These are phyloP conservation scores for Danielia oregonensis DNA, from an alignment of 805 yeast genomes.

Conservation along the genomic window DNA sequence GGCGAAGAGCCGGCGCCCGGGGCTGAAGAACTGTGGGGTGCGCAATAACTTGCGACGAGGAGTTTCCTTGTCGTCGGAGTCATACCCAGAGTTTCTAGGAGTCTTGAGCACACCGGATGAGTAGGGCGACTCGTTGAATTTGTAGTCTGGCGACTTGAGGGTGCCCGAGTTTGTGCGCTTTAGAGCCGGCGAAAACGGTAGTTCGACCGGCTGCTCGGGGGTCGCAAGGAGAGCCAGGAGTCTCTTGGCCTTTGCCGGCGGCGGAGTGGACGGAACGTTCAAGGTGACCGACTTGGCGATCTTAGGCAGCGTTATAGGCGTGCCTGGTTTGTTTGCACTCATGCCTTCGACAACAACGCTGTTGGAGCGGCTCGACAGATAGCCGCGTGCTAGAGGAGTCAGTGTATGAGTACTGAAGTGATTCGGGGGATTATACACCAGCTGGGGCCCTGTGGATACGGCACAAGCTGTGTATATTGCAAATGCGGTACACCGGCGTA, in stretches of 20 bases:
- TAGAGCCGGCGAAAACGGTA: constrained; percentile 39
- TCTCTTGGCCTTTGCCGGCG: constrained; percentile 20
- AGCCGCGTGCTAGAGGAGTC: too few relatives aligned
- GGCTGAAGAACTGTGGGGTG: constrained; percentile 39
- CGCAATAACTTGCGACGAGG: constrained; percentile 28
- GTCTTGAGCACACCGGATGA: constrained; percentile 32
- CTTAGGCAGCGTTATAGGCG: constrained; percentile 36
- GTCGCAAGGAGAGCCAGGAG: constrained; percentile 31
- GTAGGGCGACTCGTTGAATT: constrained; percentile 23
- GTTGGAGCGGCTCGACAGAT: too few relatives aligned
- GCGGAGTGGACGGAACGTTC: constrained; percentile 29
- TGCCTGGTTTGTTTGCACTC: constrained; percentile 27
- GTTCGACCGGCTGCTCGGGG: constrained; percentile 31
- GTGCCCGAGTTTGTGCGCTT: constrained; percentile 31
- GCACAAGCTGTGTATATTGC: too few relatives aligned
- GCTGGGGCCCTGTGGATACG: too few relatives aligned
- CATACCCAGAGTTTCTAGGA: constrained; percentile 29
- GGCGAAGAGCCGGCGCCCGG: constrained; percentile 34
- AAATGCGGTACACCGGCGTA: too few relatives aligned
- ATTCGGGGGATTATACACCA: too few relatives aligned
- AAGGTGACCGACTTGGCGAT: constrained; percentile 17
- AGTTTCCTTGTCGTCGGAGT: constrained; percentile 25
- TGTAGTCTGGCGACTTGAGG: constrained; percentile 33
- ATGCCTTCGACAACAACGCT: too few relatives aligned
- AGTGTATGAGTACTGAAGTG: too few relatives aligned